These are phyloP conservation scores for Diaporthe vexans DNA, from an alignment of 2,329 filamentous ascomycete genomes.

Conservation along the genomic window DNA sequence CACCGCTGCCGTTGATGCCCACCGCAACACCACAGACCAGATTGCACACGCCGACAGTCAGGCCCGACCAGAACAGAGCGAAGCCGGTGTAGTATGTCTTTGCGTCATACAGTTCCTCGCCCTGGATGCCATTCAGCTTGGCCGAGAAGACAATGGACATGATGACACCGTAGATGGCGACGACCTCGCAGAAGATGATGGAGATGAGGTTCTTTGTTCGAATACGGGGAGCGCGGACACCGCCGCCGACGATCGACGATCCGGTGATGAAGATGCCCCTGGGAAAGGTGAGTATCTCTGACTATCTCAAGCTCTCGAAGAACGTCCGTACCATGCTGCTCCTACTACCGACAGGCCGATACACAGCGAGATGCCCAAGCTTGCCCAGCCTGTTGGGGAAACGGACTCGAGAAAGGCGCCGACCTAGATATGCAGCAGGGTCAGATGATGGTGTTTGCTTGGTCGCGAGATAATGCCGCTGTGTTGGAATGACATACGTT, in stretches of 20 bases:
- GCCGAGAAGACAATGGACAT: slow-evolving; percentile 99
- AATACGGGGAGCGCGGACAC: slow-evolving; percentile 96
- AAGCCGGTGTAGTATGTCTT: slow-evolving; percentile 95
- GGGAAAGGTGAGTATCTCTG: slow-evolving; percentile 33
- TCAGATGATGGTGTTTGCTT: slow-evolving; percentile 27
- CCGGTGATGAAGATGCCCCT: slow-evolving; percentile 99
- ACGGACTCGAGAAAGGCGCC: slow-evolving; percentile 94
- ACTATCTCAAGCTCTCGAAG: background rate
- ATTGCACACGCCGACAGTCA: slow-evolving; percentile 97
- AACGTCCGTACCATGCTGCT: slow-evolving; percentile 85
- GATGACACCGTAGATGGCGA: slow-evolving; percentile 99
- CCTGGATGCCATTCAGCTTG: slow-evolving; percentile 79
- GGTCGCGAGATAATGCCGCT: background rate
- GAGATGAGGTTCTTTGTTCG: slow-evolving; percentile 99
- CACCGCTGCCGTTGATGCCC: slow-evolving; percentile 97
- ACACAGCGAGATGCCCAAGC: slow-evolving; percentile 90
- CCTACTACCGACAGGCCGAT: slow-evolving; percentile 97
- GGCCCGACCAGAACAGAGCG: slow-evolving; percentile 94
- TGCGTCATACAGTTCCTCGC: slow-evolving; percentile 77
- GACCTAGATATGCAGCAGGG: slow-evolving; percentile 67
- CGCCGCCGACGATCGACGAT: slow-evolving; percentile 95
- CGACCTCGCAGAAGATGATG: slow-evolving; percentile 99
- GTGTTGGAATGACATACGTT: slow-evolving; percentile 72
- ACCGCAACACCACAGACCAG: slow-evolving; percentile 96
- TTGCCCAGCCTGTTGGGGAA: slow-evolving; percentile 95